Percentiles rank a stretch among this genome's conserved stretches.
Evolutionary conservation across 208 protist species (phyloP).

Genomic region (Crithidia brevicula): DNA sequence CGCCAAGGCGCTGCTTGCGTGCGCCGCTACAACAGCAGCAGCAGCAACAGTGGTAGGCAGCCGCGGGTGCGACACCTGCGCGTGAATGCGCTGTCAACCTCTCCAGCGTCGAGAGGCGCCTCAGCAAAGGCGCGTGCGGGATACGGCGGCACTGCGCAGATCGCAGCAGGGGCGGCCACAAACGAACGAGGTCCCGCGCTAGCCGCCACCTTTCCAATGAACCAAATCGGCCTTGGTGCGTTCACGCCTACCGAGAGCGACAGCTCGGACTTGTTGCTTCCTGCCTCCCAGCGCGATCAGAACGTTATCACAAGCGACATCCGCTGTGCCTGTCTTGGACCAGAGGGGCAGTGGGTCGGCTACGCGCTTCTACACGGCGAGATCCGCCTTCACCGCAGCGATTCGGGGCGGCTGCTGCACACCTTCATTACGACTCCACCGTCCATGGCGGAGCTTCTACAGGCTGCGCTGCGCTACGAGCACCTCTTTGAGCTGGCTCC

Average conservation of each 20-base stretch:
- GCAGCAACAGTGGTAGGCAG: background rate
- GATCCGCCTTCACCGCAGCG: conserved; percentile 73
- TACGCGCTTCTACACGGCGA: conserved; percentile 77
- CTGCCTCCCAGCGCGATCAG: conserved; percentile 20
- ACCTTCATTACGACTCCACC: conserved; percentile 75
- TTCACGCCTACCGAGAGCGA: background rate
- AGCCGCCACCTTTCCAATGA: background rate
- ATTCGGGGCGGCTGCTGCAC: conserved; percentile 71
- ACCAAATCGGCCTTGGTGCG: too few species aligned
- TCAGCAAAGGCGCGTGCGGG: too few species aligned
- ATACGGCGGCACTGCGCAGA: too few species aligned
- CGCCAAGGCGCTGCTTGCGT: too few species aligned
- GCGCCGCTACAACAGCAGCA: background rate
- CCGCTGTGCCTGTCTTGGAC: conserved; percentile 58
- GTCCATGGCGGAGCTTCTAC: conserved; percentile 60
- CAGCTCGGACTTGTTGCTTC: conserved; percentile 11
- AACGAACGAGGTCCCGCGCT: background rate
- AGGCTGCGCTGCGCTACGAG: conserved; percentile 58
- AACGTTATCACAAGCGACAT: conserved; percentile 43
- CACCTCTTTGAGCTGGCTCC: conserved; percentile 44
- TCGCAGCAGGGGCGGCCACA: too few species aligned
- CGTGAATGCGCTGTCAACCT: background rate
- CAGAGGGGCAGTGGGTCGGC: conserved; percentile 61
- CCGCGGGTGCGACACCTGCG: background rate
- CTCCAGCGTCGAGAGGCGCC: too few species aligned